Percentiles rank a stretch among this genome's conserved stretches.
Conservation (phyloP, 352 stramenopile species). For the Phytophthora cryptogea region DNA sequence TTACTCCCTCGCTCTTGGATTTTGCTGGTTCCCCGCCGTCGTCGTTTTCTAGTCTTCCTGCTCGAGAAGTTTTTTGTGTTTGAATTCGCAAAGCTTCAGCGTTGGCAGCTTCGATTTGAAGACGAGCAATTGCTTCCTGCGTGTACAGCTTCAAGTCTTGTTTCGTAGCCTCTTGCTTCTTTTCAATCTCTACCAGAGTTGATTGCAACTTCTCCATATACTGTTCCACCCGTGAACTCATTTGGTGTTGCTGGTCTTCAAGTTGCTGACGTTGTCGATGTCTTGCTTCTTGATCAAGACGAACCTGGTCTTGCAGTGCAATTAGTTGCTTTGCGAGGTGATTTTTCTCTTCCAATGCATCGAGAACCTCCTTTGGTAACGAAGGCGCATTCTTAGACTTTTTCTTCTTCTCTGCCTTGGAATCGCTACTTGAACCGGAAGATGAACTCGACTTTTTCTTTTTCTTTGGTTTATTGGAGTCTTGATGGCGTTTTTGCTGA, state of each 20-base stretch:
- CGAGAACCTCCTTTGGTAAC: slow-evolving; percentile 44
- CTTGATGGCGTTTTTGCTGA: slow-evolving; percentile 63
- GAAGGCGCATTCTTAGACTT: slow-evolving; percentile 15
- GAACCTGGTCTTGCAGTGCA: slow-evolving; percentile 60
- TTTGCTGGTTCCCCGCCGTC: slow-evolving; percentile 22
- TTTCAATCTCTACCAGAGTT: slow-evolving; percentile 66
- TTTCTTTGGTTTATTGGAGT: slow-evolving; percentile 31
- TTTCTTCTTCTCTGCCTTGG: slow-evolving; percentile 34
- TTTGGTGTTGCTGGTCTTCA: slow-evolving; percentile 55
- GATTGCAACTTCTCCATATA: slow-evolving; percentile 70
- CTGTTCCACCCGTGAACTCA: slow-evolving; percentile 50
- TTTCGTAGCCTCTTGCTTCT: slow-evolving; percentile 61
- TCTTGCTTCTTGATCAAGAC: slow-evolving; percentile 52
- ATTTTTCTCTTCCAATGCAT: slow-evolving; percentile 62
- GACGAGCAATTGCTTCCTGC: slow-evolving; percentile 49
- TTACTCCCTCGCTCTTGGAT: slow-evolving; percentile 15
- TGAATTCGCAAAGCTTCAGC: slow-evolving; percentile 25
- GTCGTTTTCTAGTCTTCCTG: slow-evolving; percentile 58
- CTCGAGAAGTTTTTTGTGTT: slow-evolving; percentile 33
- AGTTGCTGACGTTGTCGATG: slow-evolving; percentile 46
- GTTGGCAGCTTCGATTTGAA: slow-evolving; percentile 47
- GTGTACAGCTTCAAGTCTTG: slow-evolving; percentile 72
- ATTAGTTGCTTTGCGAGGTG: slow-evolving; percentile 59
- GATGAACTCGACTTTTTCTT: slow-evolving; percentile 28
- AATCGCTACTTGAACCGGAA: slow-evolving; percentile 24